Conservation (phyloP, 192 early-diverging fungal species). For the Coemansia sp. region DNA sequence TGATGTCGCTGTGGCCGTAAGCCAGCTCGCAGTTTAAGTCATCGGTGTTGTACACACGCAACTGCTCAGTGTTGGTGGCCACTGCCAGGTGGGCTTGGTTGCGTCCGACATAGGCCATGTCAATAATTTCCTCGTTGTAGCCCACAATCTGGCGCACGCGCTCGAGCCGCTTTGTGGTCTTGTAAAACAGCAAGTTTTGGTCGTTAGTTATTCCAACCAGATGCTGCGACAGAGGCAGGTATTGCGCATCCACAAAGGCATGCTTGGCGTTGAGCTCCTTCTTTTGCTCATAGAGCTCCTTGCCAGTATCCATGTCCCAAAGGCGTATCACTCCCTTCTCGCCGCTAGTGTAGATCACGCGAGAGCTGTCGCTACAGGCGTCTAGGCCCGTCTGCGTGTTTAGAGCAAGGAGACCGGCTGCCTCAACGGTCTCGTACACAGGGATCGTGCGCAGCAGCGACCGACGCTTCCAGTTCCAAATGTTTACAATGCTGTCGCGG, state of each 20-base stretch:
- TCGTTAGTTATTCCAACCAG: constrained; percentile 82
- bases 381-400: constrained; percentile 36
- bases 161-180: constrained; percentile 53
- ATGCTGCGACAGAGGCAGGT: constrained; percentile 53
- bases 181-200: constrained; percentile 85
- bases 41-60: constrained; percentile 80
- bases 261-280: constrained; percentile 73
- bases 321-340: constrained; percentile 78
- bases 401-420: constrained; percentile 67
- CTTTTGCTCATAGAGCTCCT: constrained; percentile 65
- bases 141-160: constrained; percentile 84
- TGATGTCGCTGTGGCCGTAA: constrained; percentile 85
- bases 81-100: constrained; percentile 76
- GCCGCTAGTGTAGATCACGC: constrained; percentile 80
- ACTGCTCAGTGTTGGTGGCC: constrained; percentile 89
- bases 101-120: constrained; percentile 73
- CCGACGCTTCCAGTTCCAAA: constrained; percentile 75
- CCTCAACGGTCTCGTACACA: constrained; percentile 83
- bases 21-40: constrained; percentile 79
- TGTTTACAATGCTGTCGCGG: constrained; percentile 86
- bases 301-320: constrained; percentile 78
- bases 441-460: constrained; percentile 78
- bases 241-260: constrained; percentile 70
- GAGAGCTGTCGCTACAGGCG: constrained; percentile 24
- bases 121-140: constrained; percentile 95